Evolutionary conservation across 2,329 filamentous ascomycete genomes (phyloP).

Genomic region (Lachnellula hyalina): DNA sequence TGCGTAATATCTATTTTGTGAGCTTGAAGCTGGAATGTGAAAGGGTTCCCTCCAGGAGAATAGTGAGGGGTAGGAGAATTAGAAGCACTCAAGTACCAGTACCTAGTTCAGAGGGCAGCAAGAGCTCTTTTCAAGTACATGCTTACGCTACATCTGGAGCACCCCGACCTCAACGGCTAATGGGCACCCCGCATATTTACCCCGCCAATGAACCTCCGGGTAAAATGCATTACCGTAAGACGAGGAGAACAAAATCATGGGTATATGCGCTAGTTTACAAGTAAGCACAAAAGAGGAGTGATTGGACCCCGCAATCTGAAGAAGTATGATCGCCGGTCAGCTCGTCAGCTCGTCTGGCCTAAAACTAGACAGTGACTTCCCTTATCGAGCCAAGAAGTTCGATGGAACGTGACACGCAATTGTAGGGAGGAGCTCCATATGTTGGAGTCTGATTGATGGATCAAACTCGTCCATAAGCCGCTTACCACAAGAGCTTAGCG

Average conservation of each 20-base stretch:
- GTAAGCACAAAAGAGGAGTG: not conserved
- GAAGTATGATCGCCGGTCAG: not conserved
- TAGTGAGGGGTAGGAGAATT: not conserved
- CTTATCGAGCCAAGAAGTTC: not conserved
- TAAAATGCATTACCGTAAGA: not conserved
- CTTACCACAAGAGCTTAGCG: not conserved
- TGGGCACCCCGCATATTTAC: not conserved
- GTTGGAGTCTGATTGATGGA: not conserved
- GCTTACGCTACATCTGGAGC: not conserved
- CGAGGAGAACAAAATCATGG: not conserved
- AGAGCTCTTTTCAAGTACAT: not conserved
- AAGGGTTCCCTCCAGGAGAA: not conserved
- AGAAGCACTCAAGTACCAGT: not conserved
- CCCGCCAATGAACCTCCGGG: conserved; percentile 1
- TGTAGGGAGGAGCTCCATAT: not conserved
- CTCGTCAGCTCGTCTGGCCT: conserved; percentile 3
- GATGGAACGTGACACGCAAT: not conserved
- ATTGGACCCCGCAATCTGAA: not conserved
- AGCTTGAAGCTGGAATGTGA: not conserved
- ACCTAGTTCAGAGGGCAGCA: not conserved
- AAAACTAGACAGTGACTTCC: not conserved
- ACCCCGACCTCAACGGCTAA: not conserved
- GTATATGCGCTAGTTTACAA: not conserved
- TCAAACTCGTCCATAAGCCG: not conserved
- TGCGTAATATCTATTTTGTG: too few species aligned